Percentiles rank a stretch among this genome's conserved stretches.
phyloP scores from a whole-genome alignment of 192 early-diverging fungal genomes.

The Chytriomyces confervae region DNA sequence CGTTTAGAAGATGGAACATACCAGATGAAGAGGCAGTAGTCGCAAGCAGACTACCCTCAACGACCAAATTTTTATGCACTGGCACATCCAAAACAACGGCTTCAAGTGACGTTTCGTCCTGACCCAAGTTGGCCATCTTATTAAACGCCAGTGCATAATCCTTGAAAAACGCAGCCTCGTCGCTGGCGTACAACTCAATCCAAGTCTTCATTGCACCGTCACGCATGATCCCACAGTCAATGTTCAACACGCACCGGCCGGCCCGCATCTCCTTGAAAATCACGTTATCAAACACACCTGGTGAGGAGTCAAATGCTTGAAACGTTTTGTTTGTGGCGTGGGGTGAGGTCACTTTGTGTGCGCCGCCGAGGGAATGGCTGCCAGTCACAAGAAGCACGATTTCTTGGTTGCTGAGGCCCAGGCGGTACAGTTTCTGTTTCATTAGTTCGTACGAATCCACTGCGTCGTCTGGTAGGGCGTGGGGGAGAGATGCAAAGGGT shows the following conservation, averaged over 20 bases:
- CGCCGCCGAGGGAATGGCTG: slow-evolving; percentile 42
- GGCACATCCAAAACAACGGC: neutral
- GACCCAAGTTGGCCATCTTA: slow-evolving; percentile 27
- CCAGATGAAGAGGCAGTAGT: too few species aligned
- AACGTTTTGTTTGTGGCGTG: slow-evolving; percentile 35
- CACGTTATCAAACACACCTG: slow-evolving; percentile 47
- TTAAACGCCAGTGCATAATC: slow-evolving; percentile 18
- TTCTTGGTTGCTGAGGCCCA: slow-evolving; percentile 34
- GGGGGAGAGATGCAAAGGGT: slow-evolving; percentile 5
- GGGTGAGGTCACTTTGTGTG: slow-evolving; percentile 27
- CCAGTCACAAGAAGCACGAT: slow-evolving; percentile 38
- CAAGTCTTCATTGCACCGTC: slow-evolving; percentile 23
- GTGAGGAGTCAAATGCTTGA: slow-evolving; percentile 43
- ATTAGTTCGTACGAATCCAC: neutral
- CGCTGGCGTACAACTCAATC: slow-evolving; percentile 28
- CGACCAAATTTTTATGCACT: slow-evolving; percentile 18
- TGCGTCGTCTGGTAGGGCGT: slow-evolving; percentile 9
- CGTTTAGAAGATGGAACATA: too few species aligned
- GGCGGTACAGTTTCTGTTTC: slow-evolving; percentile 4
- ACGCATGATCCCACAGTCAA: slow-evolving; percentile 37
- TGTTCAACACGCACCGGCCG: slow-evolving; percentile 29
- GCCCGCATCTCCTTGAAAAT: slow-evolving; percentile 34
- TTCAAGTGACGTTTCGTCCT: neutral
- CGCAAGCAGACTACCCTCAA: neutral
- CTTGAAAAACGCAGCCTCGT: slow-evolving; percentile 30